A percentile compares a stretch with the other conserved stretches of the same genome.
These are phyloP conservation scores for Gnaphalium uliginosum DNA, from an alignment of 129 eudicot species.

Conservation along the genomic window DNA sequence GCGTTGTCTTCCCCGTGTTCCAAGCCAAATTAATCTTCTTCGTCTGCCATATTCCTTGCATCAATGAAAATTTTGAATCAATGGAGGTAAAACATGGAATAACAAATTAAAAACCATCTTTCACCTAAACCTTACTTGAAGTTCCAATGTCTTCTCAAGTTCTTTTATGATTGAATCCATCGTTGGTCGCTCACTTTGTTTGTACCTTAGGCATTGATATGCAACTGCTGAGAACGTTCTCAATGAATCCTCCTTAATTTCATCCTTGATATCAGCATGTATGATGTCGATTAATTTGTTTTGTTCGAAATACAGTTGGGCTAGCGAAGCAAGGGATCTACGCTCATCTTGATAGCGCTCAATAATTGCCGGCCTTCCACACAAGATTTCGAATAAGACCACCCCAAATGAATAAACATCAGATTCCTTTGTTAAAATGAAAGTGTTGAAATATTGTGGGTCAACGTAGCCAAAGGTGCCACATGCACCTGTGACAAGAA, in stretches of 20 bases:
- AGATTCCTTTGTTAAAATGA: neutral
- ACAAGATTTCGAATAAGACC: slow-evolving; percentile 6
- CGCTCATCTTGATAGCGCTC: neutral
- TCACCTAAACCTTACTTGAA: neutral
- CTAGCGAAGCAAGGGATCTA: neutral
- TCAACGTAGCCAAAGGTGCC: slow-evolving; percentile 6
- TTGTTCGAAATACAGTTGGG: neutral
- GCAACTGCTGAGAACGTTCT: neutral
- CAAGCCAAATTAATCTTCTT: neutral
- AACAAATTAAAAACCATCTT: neutral
- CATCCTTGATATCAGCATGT: neutral
- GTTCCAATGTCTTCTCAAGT: slow-evolving; percentile 15
- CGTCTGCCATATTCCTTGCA: neutral
- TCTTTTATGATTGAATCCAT: slow-evolving; percentile 1
- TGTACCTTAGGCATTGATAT: neutral
- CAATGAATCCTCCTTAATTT: slow-evolving; percentile 1
- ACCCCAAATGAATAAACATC: neutral
- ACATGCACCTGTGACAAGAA: neutral
- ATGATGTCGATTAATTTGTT: neutral
- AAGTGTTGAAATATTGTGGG: neutral
- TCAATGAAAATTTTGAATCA: neutral
- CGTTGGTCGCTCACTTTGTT: neutral
- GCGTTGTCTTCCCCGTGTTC: slow-evolving; percentile 14
- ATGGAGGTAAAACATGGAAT: neutral
- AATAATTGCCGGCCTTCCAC: neutral